A percentile compares a stretch with the other conserved stretches of the same genome.
Evolutionary conservation across 371 early-diverging fungal species (phyloP).

Genomic region (Saksenaea oblongispora): DNA sequence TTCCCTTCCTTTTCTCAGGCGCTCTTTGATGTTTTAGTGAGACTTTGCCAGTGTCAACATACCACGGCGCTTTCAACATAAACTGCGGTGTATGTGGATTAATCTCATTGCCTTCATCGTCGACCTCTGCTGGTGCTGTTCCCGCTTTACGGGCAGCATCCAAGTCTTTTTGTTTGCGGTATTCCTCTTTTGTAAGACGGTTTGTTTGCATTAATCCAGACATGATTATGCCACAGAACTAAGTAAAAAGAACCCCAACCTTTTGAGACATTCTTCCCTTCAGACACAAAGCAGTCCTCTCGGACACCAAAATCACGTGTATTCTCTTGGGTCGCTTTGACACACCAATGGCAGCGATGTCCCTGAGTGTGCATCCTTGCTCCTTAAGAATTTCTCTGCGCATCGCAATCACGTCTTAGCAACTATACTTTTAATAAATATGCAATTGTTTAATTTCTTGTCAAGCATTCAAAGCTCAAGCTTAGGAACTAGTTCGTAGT

Average conservation of each 20-base stretch:
- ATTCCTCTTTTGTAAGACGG: conserved; percentile 84
- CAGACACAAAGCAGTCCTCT: no score
- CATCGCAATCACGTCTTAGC: no score
- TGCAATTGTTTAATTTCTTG: no score
- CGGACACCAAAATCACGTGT: no score
- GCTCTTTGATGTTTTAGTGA: conserved; percentile 91
- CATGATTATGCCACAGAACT: background rate
- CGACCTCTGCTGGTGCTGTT: conserved; percentile 87
- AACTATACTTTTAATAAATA: no score
- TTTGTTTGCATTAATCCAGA: conserved; percentile 25
- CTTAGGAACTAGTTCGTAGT: no score
- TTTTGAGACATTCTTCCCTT: no score
- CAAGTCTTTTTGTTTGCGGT: conserved; percentile 81
- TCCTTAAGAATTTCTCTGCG: no score
- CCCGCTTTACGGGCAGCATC: conserved; percentile 92
- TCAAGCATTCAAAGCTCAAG: no score
- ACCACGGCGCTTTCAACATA: conserved; percentile 97
- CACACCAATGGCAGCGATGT: no score
- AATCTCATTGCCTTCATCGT: conserved; percentile 93
- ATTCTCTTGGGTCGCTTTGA: no score
- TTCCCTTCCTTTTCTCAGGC: conserved; percentile 35
- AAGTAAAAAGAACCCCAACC: background rate
- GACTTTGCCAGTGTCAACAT: conserved; percentile 84
- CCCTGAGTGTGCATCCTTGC: no score
- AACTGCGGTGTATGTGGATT: conserved; percentile 99